Percentiles rank a stretch among this genome's conserved stretches.
Evolutionary conservation across 495 filamentous ascomycete genomes (phyloP).

Genomic region (Penicillium longicatenatum): DNA sequence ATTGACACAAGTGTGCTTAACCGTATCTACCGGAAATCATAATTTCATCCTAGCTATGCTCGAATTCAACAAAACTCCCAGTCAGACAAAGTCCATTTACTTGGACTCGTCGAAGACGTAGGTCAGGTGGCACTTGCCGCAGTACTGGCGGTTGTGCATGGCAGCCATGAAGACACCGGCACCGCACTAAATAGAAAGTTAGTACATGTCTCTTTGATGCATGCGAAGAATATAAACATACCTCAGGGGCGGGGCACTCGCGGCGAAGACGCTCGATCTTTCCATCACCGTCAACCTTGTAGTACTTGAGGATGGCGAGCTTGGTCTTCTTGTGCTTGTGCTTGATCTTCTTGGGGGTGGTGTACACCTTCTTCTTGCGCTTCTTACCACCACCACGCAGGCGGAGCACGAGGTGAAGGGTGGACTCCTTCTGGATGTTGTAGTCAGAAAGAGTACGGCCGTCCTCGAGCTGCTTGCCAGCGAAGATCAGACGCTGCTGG

Average conservation of each 20-base stretch:
- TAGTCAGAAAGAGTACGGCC: constrained; percentile 99
- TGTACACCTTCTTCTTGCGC: constrained; percentile 99
- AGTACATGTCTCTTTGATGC: constrained; percentile 27
- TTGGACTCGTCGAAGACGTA: constrained; percentile 96
- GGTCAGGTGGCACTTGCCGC: constrained; percentile 97
- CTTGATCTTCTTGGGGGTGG: constrained; percentile 99
- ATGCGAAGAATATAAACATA: constrained; percentile 38
- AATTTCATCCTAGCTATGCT: constrained; percentile 25
- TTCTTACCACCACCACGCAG: constrained; percentile 98
- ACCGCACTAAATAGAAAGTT: constrained; percentile 69
- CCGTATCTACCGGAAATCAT: constrained; percentile 27
- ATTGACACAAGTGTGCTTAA: constrained; percentile 31
- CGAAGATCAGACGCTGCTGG: constrained; percentile 99
- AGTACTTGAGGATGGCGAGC: constrained; percentile 99
- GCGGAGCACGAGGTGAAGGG: constrained; percentile 96
- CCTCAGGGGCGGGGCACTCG: constrained; percentile 92
- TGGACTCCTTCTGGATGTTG: constrained; percentile 99
- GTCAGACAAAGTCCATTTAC: constrained; percentile 41
- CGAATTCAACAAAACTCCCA: constrained; percentile 22
- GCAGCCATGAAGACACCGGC: constrained; percentile 99
- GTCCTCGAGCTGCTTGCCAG: constrained; percentile 99
- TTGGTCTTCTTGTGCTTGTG: constrained; percentile 99
- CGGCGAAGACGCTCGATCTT: constrained; percentile 99
- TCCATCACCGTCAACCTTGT: constrained; percentile 99
- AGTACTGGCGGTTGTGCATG: constrained; percentile 99